Percentiles rank a stretch among this genome's conserved stretches.
phyloP scores from a whole-genome alignment of 352 stramenopile species.

The Globisporangium radiosum region DNA sequence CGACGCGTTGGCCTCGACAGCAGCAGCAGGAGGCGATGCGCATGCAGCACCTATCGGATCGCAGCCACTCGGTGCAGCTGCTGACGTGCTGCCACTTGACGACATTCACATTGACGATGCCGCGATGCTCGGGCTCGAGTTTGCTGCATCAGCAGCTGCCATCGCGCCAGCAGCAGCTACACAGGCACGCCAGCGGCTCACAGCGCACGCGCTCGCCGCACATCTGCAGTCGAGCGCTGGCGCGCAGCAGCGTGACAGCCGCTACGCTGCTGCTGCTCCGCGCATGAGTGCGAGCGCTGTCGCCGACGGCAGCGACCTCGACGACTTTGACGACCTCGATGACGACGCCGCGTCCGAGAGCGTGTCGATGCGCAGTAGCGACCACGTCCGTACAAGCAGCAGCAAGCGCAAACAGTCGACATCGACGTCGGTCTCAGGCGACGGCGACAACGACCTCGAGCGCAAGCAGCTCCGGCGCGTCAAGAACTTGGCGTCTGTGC shows the following conservation, averaged over 20 bases:
- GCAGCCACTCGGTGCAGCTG: not conserved
- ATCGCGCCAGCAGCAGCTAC: no score
- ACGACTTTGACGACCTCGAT: slow-evolving; percentile 14
- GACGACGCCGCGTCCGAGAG: not conserved
- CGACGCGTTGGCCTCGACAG: not conserved
- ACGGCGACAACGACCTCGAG: slow-evolving; percentile 26
- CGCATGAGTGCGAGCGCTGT: slow-evolving; percentile 10
- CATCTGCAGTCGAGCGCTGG: slow-evolving; percentile 16
- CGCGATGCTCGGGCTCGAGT: no score
- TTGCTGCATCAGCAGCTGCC: no score
- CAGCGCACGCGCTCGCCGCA: slow-evolving; percentile 13
- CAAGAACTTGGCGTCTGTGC: slow-evolving; percentile 68
- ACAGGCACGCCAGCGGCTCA: slow-evolving; percentile 1
- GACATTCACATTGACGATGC: slow-evolving; percentile 28
- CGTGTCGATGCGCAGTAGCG: no score
- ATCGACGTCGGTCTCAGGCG: slow-evolving; percentile 2
- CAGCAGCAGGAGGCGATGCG: slow-evolving; percentile 1
- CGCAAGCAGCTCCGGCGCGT: slow-evolving; percentile 62
- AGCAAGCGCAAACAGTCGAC: not conserved
- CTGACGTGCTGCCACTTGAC: slow-evolving; percentile 29
- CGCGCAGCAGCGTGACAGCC: slow-evolving; percentile 3
- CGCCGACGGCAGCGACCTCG: slow-evolving; percentile 19
- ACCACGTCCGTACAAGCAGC: no score
- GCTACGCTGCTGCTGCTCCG: not conserved
- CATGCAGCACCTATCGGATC: no score